phyloP scores from a whole-genome alignment of 371 early-diverging fungal species.

The Rhizomucor miehei region DNA sequence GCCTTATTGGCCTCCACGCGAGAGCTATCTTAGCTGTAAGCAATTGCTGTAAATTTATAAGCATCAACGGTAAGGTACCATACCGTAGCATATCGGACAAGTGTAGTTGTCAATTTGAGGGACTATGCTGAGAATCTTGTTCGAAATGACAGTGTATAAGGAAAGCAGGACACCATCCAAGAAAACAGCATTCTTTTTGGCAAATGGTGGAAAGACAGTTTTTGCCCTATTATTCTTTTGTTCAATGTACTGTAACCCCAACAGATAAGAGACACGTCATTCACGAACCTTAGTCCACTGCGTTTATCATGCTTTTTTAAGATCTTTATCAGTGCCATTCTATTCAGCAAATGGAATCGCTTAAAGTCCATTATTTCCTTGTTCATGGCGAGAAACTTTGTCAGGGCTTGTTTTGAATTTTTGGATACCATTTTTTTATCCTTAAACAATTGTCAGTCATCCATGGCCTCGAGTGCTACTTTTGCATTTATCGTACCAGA shows the following conservation, averaged over 20 bases:
- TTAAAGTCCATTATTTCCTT: constrained; percentile 63
- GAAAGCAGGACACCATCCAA: constrained; percentile 25
- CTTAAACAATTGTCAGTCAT: background rate
- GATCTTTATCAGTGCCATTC: constrained; percentile 77
- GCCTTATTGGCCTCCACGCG: constrained; percentile 72
- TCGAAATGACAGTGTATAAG: constrained; percentile 25
- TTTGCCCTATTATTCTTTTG: constrained; percentile 28
- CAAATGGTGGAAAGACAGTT: constrained; percentile 32
- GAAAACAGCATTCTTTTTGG: constrained; percentile 26
- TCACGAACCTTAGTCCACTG: constrained; percentile 56
- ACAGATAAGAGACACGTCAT: constrained; percentile 1
- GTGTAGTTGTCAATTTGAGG: constrained; percentile 74
- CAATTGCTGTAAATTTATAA: constrained; percentile 25
- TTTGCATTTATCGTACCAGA: constrained; percentile 24
- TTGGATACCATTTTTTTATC: constrained; percentile 21
- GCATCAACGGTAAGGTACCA: constrained; percentile 2
- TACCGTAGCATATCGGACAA: constrained; percentile 37
- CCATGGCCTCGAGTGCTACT: too few relatives aligned
- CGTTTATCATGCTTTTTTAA: constrained; percentile 85
- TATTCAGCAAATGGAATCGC: constrained; percentile 69
- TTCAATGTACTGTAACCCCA: too few relatives aligned
- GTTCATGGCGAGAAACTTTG: constrained; percentile 61
- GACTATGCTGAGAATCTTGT: constrained; percentile 56
- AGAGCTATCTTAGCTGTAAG: too few relatives aligned
- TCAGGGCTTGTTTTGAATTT: constrained; percentile 47